A percentile compares a stretch with the other conserved stretches of the same genome.
phyloP scores from a whole-genome alignment of 2,329 filamentous ascomycete species.

The Xylariaceae sp. region DNA sequence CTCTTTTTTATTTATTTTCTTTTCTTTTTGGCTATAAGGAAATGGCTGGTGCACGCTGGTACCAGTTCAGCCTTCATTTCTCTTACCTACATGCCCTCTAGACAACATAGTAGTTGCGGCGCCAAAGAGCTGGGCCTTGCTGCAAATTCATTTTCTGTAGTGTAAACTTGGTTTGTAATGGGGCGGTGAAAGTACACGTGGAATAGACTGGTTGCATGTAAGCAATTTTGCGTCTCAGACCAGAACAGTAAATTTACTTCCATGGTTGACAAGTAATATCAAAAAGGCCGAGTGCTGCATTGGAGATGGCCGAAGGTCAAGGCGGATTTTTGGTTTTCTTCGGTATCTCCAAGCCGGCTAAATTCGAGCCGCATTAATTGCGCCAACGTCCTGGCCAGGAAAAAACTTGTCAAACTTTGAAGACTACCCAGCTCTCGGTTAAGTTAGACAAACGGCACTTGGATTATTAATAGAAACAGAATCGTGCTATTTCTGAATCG shows the following conservation, averaged over 20 bases:
- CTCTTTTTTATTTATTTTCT: too few species aligned
- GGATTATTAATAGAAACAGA: slow-evolving; percentile 20
- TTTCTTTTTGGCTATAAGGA: too few species aligned
- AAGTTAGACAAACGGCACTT: slow-evolving; percentile 9
- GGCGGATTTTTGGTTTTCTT: too few species aligned
- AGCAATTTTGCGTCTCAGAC: background rate
- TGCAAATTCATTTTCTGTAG: too few species aligned
- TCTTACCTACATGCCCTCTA: too few species aligned
- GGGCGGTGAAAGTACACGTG: too few species aligned
- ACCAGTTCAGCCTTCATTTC: too few species aligned
- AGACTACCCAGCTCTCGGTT: slow-evolving; percentile 13
- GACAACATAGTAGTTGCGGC: too few species aligned
- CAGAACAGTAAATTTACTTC: background rate
- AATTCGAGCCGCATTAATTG: slow-evolving; percentile 22
- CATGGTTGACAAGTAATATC: slow-evolving; percentile 9
- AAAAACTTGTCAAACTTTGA: background rate
- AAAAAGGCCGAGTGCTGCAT: slow-evolving; percentile 17
- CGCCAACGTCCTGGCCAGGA: slow-evolving; percentile 5
- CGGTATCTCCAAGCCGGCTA: slow-evolving; percentile 24
- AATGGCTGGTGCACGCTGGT: too few species aligned
- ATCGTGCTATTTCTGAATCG: background rate
- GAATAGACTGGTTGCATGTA: background rate
- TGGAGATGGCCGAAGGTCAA: too few species aligned
- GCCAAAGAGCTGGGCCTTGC: too few species aligned
- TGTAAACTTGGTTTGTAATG: too few species aligned